Percentiles rank a stretch among this genome's conserved stretches.
Evolutionary conservation across 352 stramenopile genomes (phyloP).

Genomic region (Phytophthora hybrid): DNA sequence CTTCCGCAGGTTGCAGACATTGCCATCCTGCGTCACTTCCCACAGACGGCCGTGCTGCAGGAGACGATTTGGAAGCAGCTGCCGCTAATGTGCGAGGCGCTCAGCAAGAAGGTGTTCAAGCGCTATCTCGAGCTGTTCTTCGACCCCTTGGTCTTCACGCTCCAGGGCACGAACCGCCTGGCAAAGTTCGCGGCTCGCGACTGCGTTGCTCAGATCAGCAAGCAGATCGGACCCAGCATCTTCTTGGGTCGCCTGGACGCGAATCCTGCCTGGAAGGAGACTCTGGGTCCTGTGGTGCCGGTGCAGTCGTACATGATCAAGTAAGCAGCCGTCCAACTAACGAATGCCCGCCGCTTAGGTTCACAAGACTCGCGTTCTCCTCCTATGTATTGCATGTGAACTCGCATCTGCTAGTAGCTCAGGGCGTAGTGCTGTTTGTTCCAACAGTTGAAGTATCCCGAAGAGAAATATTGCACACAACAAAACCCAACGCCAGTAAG

Average conservation of each 20-base stretch:
- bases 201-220: conserved; percentile 77
- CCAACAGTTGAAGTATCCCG: conserved; percentile 9
- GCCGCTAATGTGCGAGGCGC: conserved; percentile 69
- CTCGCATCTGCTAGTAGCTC: conserved; percentile 3
- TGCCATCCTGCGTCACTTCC: conserved; percentile 80
- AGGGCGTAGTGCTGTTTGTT: conserved; percentile 3
- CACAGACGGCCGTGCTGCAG: conserved; percentile 76
- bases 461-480: conserved; percentile 14
- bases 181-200: conserved; percentile 78
- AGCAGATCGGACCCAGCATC: conserved; percentile 85
- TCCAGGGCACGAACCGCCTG: conserved; percentile 75
- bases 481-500: neutral
- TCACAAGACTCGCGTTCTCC: neutral
- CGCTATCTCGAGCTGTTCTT: conserved; percentile 86
- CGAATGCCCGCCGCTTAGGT: neutral
- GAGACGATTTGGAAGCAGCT: conserved; percentile 90
- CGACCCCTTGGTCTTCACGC: conserved; percentile 83
- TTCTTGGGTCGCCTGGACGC: conserved; percentile 82
- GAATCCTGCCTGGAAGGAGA: conserved; percentile 67
- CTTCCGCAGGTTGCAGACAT: conserved; percentile 74
- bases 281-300: conserved; percentile 55
- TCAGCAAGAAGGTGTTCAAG: conserved; percentile 89
- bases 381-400: conserved; percentile 16
- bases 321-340: conserved; percentile 4
- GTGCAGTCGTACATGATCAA: conserved; percentile 46